These are phyloP conservation scores for Helianthus tuberosus DNA, from an alignment of 129 eudicot species.

Conservation along the genomic window DNA sequence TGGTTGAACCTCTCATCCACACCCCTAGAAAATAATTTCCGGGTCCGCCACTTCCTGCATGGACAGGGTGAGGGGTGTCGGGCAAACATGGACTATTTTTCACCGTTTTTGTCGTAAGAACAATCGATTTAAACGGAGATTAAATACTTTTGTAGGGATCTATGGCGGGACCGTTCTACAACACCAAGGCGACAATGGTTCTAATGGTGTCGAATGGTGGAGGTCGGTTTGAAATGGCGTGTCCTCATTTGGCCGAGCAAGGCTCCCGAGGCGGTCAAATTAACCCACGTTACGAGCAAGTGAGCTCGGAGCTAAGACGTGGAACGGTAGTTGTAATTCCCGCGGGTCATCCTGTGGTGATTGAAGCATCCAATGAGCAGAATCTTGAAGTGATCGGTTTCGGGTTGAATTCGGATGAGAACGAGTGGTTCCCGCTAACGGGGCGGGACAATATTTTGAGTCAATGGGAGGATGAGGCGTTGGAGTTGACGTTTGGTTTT, in stretches of 20 bases:
- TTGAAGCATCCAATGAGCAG: conserved; percentile 54
- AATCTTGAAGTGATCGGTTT: conserved; percentile 56
- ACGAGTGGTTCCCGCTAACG: conserved; percentile 49
- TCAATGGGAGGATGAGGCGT: conserved; percentile 63
- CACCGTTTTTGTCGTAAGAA: too few species aligned
- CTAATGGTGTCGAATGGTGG: conserved; percentile 47
- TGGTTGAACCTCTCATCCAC: too few species aligned
- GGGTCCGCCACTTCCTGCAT: too few species aligned
- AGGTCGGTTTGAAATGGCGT: conserved; percentile 73
- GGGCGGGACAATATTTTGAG: conserved; percentile 55
- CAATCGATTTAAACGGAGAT: too few species aligned
- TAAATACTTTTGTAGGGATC: conserved; percentile 41
- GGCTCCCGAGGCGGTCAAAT: not conserved
- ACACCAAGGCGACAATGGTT: conserved; percentile 52
- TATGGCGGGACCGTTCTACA: conserved; percentile 54
- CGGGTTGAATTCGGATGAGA: conserved; percentile 49
- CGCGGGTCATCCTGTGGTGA: conserved; percentile 69
- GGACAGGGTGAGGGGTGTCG: too few species aligned
- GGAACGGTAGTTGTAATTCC: conserved; percentile 71
- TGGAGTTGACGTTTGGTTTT: conserved; percentile 54
- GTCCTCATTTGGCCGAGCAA: conserved; percentile 50
- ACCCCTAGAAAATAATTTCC: too few species aligned
- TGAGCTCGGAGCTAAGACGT: conserved; percentile 37
- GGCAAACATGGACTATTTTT: too few species aligned
- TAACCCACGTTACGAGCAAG: conserved; percentile 44